Evolutionary conservation across 2,329 filamentous ascomycete species (phyloP).

Genomic region (Emydomyces testavorans): DNA sequence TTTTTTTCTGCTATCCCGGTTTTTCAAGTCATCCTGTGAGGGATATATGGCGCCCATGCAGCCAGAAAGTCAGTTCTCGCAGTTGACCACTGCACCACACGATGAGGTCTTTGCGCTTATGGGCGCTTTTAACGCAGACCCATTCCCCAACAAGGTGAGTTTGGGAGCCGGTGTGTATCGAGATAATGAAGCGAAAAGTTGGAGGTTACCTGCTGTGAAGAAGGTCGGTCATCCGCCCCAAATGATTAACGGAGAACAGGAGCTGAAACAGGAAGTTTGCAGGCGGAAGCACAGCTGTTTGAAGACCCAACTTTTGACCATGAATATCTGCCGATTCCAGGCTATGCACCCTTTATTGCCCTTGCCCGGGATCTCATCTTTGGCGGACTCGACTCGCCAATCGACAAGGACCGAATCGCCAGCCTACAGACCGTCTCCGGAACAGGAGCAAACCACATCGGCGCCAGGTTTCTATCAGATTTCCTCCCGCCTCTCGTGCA

Average conservation of each 20-base stretch:
- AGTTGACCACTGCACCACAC: slow-evolving; percentile 13
- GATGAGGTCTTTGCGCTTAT: slow-evolving; percentile 22
- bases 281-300: slow-evolving; percentile 75
- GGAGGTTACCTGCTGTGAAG: slow-evolving; percentile 30
- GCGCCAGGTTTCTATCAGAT: slow-evolving; percentile 76
- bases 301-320: slow-evolving; percentile 83
- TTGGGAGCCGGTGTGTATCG: slow-evolving; percentile 34
- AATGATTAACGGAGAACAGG: neutral
- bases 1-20: neutral
- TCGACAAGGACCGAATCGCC: slow-evolving; percentile 37
- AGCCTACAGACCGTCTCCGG: slow-evolving; percentile 92
- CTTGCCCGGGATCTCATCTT: slow-evolving; percentile 84
- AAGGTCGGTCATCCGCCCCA: slow-evolving; percentile 18
- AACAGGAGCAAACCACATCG: slow-evolving; percentile 86
- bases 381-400: slow-evolving; percentile 43
- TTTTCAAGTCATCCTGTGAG: neutral
- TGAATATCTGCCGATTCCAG: slow-evolving; percentile 93
- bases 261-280: slow-evolving; percentile 12
- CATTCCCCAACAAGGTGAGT: slow-evolving; percentile 28
- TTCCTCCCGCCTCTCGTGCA: slow-evolving; percentile 53
- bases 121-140: slow-evolving; percentile 19
- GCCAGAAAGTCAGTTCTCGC: slow-evolving; percentile 16
- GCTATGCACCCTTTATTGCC: slow-evolving; percentile 67
- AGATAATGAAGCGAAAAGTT: slow-evolving; percentile 28
- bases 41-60: slow-evolving; percentile 15